Percentiles rank a stretch among this genome's conserved stretches.
phyloP scores from a whole-genome alignment of 768 basidiomycete genomes.

The Collybia sordida region DNA sequence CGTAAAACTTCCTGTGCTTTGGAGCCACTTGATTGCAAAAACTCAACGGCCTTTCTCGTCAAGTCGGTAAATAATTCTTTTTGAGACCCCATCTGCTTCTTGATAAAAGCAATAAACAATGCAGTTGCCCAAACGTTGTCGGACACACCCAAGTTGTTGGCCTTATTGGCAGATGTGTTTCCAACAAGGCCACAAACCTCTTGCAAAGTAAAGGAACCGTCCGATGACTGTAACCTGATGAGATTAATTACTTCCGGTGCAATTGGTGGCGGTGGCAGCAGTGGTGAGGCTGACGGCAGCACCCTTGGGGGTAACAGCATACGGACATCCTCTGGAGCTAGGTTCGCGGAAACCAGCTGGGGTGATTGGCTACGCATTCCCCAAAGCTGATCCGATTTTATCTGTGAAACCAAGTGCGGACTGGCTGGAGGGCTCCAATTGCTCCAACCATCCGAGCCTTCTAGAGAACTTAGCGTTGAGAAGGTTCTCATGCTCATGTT shows the following conservation, averaged over 20 bases:
- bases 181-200: slow-evolving; percentile 38
- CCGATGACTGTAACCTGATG: slow-evolving; percentile 36
- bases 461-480: slow-evolving; percentile 51
- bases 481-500: slow-evolving; percentile 32
- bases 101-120: slow-evolving; percentile 45
- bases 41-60: slow-evolving; percentile 40
- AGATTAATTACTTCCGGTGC: slow-evolving; percentile 32
- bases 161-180: slow-evolving; percentile 26
- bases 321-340: slow-evolving; percentile 11
- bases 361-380: slow-evolving; percentile 32
- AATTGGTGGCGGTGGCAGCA: slow-evolving; percentile 13
- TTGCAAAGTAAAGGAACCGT: slow-evolving; percentile 47
- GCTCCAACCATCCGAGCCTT: slow-evolving; percentile 32
- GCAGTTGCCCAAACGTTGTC: slow-evolving; percentile 47
- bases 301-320: neutral
- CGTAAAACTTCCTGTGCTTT: slow-evolving; percentile 18
- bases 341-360: slow-evolving; percentile 9
- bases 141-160: slow-evolving; percentile 27
- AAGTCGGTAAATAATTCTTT: slow-evolving; percentile 43
- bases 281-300: neutral
- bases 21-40: slow-evolving; percentile 20
- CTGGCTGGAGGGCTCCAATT: slow-evolving; percentile 30
- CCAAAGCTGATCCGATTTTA: slow-evolving; percentile 19
- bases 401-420: slow-evolving; percentile 16
- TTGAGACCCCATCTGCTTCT: slow-evolving; percentile 32